Conservation (phyloP, 148 eudicot species). For the Oxyria digyna region DNA sequence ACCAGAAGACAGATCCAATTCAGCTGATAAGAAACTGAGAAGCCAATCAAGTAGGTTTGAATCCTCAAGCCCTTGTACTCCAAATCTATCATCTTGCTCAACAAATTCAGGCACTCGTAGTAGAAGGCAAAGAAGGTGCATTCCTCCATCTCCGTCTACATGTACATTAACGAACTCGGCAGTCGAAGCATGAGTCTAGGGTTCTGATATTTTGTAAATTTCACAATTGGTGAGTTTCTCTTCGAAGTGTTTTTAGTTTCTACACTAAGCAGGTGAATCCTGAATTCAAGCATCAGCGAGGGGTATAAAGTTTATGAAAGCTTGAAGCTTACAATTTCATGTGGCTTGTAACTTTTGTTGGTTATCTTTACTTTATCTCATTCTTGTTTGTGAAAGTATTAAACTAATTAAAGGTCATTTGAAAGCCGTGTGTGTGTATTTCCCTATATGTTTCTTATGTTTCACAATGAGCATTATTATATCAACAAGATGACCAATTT, state of each 20-base stretch:
- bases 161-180: slow-evolving; percentile 9
- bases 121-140: slow-evolving; percentile 31
- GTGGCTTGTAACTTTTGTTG: not conserved
- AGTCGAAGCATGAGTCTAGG: not conserved
- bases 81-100: slow-evolving; percentile 22
- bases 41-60: slow-evolving; percentile 53
- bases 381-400: slow-evolving; percentile 1
- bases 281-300: not conserved
- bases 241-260: not conserved
- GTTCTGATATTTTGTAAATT: not conserved
- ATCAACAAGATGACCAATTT: not conserved
- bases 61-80: slow-evolving; percentile 23
- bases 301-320: not conserved
- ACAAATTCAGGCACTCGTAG: slow-evolving; percentile 29
- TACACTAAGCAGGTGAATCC: not conserved
- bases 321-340: not conserved
- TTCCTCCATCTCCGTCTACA: slow-evolving; percentile 26
- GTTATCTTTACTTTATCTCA: not conserved
- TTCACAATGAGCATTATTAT: not conserved
- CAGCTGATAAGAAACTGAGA: slow-evolving; percentile 47
- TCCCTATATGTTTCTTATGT: not conserved
- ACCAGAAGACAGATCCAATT: slow-evolving; percentile 25
- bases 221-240: not conserved
- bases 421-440: slow-evolving; percentile 1
- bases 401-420: slow-evolving; percentile 1